phyloP scores from a whole-genome alignment of 371 early-diverging fungal genomes.

The Mycotypha africana region DNA sequence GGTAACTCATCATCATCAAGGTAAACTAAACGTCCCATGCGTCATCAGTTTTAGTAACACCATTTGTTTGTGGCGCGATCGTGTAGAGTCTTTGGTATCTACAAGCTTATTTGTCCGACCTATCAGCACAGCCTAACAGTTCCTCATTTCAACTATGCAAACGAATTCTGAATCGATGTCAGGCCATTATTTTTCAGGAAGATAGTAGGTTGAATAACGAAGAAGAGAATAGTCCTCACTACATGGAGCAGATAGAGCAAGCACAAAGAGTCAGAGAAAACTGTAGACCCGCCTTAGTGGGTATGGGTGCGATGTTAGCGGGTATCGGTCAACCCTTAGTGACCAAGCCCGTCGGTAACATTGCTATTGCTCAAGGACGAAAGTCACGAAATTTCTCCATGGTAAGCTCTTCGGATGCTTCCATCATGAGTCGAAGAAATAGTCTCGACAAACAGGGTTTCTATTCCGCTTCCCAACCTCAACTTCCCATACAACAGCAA shows the following conservation, averaged over 20 bases:
- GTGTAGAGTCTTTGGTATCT: constrained; percentile 84
- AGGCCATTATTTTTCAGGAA: constrained; percentile 66
- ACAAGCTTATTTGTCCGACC: constrained; percentile 73
- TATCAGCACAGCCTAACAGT: constrained; percentile 49
- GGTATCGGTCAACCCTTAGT: constrained; percentile 70
- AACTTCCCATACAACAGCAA: background rate
- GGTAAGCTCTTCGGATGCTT: background rate
- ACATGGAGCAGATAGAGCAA: constrained; percentile 16
- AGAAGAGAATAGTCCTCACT: constrained; percentile 4
- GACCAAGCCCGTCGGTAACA: constrained; percentile 57
- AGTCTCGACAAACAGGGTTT: background rate
- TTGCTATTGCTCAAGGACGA: constrained; percentile 78
- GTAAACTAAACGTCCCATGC: too few relatives aligned
- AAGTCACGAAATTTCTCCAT: constrained; percentile 8
- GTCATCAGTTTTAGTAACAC: too few relatives aligned
- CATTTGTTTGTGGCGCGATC: too few relatives aligned
- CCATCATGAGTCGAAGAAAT: background rate
- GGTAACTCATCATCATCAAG: too few relatives aligned
- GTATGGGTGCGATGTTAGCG: constrained; percentile 75
- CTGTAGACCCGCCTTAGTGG: constrained; percentile 74
- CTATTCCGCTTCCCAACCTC: background rate
- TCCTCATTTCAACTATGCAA: constrained; percentile 62
- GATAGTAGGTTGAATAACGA: constrained; percentile 42
- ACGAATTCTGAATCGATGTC: constrained; percentile 70
- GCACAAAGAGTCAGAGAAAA: constrained; percentile 66